phyloP scores from a whole-genome alignment of 805 yeast species.

The Jamesozyma jinghongensis region DNA sequence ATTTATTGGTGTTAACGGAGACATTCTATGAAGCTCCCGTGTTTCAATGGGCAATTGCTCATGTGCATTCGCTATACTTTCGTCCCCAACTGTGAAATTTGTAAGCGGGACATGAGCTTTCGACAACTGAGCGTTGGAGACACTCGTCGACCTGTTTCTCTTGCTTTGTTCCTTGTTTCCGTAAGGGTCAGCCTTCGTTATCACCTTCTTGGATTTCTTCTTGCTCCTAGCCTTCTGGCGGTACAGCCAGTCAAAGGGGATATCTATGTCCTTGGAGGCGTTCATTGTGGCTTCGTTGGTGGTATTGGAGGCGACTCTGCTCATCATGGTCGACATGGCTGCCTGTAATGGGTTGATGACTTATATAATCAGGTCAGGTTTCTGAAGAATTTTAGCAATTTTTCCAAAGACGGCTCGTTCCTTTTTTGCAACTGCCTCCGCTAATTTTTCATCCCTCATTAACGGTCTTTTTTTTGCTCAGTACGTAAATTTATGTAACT shows the following conservation, averaged over 20 bases:
- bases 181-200: background rate
- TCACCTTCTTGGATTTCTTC: slow-evolving; percentile 2
- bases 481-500: too few species aligned
- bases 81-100: too few species aligned
- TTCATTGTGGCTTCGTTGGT: too few species aligned
- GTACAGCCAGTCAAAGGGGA: slow-evolving; percentile 79
- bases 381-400: too few species aligned
- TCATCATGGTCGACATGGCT: too few species aligned
- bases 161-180: background rate
- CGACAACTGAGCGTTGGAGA: slow-evolving; percentile 13
- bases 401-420: background rate
- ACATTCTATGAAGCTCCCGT: background rate
- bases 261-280: slow-evolving; percentile 30
- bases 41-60: background rate
- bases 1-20: background rate
- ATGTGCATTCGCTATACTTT: background rate
- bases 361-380: too few species aligned
- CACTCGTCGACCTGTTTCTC: slow-evolving; percentile 16
- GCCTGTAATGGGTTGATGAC: too few species aligned
- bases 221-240: slow-evolving; percentile 45
- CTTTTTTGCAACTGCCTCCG: background rate
- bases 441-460: background rate
- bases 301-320: too few species aligned
- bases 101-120: background rate
- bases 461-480: too few species aligned